phyloP scores from a whole-genome alignment of 805 yeast genomes.

The Sugiyamaella marilandica region DNA sequence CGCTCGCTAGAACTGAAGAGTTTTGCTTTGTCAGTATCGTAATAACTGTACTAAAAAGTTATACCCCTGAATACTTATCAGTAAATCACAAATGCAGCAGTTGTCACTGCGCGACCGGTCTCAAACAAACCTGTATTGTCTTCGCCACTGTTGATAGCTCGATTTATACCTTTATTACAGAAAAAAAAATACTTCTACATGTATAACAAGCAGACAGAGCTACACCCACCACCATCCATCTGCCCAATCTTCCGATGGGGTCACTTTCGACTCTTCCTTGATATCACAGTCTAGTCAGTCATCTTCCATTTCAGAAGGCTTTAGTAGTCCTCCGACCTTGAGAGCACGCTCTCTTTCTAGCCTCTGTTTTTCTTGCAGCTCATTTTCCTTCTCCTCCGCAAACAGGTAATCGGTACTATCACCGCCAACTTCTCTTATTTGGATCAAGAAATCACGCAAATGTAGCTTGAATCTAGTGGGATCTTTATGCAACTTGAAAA shows the following conservation, averaged over 20 bases:
- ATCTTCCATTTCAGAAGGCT: slow-evolving; percentile 93
- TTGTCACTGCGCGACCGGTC: too few relatives aligned
- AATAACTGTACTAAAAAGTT: too few relatives aligned
- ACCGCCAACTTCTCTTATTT: slow-evolving; percentile 93
- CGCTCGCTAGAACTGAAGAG: too few relatives aligned
- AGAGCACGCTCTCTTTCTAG: slow-evolving; percentile 75
- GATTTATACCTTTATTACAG: neutral
- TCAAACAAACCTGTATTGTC: neutral
- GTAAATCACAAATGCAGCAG: too few relatives aligned
- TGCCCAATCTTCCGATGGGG: slow-evolving; percentile 4
- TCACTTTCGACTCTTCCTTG: neutral
- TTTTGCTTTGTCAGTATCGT: too few relatives aligned
- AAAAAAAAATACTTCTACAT: too few relatives aligned
- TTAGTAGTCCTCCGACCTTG: slow-evolving; percentile 86
- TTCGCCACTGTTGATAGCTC: neutral
- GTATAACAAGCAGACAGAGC: neutral
- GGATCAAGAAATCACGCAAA: slow-evolving; percentile 91
- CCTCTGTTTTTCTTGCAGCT: slow-evolving; percentile 61
- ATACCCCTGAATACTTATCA: too few relatives aligned
- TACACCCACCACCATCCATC: slow-evolving; percentile 14
- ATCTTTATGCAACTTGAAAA: slow-evolving; percentile 65
- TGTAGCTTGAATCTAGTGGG: slow-evolving; percentile 73
- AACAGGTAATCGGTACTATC: slow-evolving; percentile 74
- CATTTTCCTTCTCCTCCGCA: slow-evolving; percentile 87
- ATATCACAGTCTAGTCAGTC: slow-evolving; percentile 11